Evolutionary conservation across 2,329 filamentous ascomycete species (phyloP), one percentile per base, ranked within the genome.

Genomic region (Periconia sp.): DNA sequence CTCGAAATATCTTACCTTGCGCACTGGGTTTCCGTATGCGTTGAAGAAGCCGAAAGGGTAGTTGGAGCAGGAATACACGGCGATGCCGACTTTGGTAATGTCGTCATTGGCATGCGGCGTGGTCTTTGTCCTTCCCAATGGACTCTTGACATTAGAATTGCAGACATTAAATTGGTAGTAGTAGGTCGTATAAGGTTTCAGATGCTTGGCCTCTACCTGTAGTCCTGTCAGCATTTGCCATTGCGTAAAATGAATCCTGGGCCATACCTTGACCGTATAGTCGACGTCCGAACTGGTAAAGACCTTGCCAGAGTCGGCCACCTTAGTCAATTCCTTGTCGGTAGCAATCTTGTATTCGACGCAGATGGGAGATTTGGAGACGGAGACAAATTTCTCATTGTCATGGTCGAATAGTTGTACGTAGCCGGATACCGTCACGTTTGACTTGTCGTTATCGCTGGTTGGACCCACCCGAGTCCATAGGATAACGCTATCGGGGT

Each of bases 211-310:
- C 70, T 91, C 87, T 14, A 90, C 82, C 80, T 86, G 49, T 30
- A 7, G 17, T 14, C 3, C 17, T 53, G 49, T 69, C 17, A 58
- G 53, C 61, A 33, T 15, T n/a, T 59, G 23, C 27, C 14, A 23
- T n/a, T n/a, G 11, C 15, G 33, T 35, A 9, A 18, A 2, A 10
- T 1, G 14, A 44, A 14, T 1, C 0, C 10, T 1, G 6, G 31
- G 27, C 15, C 41, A 30, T 66, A 85, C 84, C 79, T 90, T 90
- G 55, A 91, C 77, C 0, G 88, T 91, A 66, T 86, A 92, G 66
- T 92, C 89, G 45, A 91, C 83, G 66, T 91, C 88, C 1, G 83
- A 88, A 35, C 82, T 88, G 0, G 89, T 91, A 65, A 85, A 90
- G 1, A 81, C 86, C 35, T 74, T 81, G 6, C 88, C 88, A 1